phyloP scores from a whole-genome alignment of 495 filamentous ascomycete genomes.

The Pseudevernia furfuracea region DNA sequence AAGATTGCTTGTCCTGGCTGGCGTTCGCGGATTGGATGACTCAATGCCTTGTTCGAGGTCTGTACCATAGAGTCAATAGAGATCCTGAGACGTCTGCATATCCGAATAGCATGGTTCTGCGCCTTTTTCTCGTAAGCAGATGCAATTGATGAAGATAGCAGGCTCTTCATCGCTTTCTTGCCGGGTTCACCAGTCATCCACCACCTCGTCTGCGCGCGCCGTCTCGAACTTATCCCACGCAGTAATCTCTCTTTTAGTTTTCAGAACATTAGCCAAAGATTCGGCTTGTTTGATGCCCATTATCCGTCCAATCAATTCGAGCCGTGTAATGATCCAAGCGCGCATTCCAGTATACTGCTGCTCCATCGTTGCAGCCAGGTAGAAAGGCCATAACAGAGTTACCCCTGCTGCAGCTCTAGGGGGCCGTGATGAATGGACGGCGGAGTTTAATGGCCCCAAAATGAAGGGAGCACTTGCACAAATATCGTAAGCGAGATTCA shows the following conservation, averaged over 20 bases:
- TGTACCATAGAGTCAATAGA: not conserved
- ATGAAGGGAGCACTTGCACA: slow-evolving; percentile 14
- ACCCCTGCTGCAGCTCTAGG: slow-evolving; percentile 4
- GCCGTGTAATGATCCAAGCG: slow-evolving; percentile 38
- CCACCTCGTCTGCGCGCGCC: slow-evolving; percentile 6
- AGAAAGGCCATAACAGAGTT: slow-evolving; percentile 44
- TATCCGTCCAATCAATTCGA: slow-evolving; percentile 37
- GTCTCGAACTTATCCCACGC: slow-evolving; percentile 14
- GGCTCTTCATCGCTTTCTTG: not conserved
- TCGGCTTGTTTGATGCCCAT: slow-evolving; percentile 46
- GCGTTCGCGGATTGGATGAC: not conserved
- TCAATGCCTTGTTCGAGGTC: not conserved
- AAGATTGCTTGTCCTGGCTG: not conserved
- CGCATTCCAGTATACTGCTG: slow-evolving; percentile 31
- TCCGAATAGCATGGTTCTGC: not conserved
- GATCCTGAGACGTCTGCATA: not conserved
- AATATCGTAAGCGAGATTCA: not conserved
- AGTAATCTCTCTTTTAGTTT: slow-evolving; percentile 5
- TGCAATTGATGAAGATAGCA: not conserved
- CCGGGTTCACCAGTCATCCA: slow-evolving; percentile 6
- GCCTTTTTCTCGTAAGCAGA: not conserved
- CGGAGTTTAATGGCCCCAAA: not conserved
- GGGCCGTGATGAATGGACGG: not conserved
- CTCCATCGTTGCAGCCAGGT: slow-evolving; percentile 37
- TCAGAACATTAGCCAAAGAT: slow-evolving; percentile 30